phyloP scores from a whole-genome alignment of 2,329 filamentous ascomycete species.

The Penicillium italicum region DNA sequence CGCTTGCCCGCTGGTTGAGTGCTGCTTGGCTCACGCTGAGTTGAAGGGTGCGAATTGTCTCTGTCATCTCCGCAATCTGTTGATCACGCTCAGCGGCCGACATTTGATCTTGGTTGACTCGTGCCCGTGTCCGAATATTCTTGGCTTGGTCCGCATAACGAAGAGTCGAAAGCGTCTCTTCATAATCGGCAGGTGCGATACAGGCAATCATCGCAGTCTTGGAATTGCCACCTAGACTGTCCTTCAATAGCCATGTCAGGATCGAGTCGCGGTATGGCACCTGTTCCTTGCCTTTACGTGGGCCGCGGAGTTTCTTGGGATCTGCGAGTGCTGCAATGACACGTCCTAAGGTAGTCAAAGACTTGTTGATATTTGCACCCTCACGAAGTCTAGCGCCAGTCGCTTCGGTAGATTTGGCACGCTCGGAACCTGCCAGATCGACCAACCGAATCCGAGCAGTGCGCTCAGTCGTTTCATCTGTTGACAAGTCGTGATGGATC shows the following conservation, averaged over 20 bases:
- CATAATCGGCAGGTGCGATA: constrained; percentile 91
- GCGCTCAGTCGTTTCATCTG: constrained; percentile 96
- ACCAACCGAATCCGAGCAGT: constrained; percentile 91
- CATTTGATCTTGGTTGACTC: constrained; percentile 93
- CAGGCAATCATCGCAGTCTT: constrained; percentile 99
- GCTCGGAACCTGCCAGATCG: constrained; percentile 89
- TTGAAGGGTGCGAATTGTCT: constrained; percentile 85
- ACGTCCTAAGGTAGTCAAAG: constrained; percentile 86
- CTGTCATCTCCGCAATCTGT: constrained; percentile 90
- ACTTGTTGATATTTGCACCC: constrained; percentile 99
- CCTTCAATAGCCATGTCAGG: constrained; percentile 83
- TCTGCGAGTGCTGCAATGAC: constrained; percentile 90
- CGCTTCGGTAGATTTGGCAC: constrained; percentile 91
- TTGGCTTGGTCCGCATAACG: constrained; percentile 98
- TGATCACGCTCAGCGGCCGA: constrained; percentile 90
- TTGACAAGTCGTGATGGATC: constrained; percentile 94
- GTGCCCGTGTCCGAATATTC: constrained; percentile 87
- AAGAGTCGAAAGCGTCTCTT: constrained; percentile 92
- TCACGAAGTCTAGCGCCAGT: constrained; percentile 87
- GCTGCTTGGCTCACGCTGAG: constrained; percentile 63
- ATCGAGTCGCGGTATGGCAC: constrained; percentile 92
- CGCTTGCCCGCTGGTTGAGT: constrained; percentile 69
- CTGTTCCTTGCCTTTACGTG: constrained; percentile 64
- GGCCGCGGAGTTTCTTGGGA: constrained; percentile 59
- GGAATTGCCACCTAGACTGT: constrained; percentile 91